Conservation (phyloP, 768 basidiomycete species). For the Leucosporidium yakuticum region DNA sequence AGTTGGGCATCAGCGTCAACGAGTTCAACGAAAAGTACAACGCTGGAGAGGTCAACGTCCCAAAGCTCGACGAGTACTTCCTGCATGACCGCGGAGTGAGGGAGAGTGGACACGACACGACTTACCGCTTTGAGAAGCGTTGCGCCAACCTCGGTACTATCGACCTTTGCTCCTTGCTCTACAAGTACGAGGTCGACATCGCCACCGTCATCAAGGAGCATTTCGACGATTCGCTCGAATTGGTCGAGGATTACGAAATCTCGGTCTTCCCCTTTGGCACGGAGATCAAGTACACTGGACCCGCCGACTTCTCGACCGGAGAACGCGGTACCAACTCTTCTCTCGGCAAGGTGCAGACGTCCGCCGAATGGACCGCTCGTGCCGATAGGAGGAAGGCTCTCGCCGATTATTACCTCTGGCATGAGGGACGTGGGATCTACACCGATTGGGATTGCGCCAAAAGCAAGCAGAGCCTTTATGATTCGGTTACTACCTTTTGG, state of each 20-base stretch:
- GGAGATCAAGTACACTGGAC: conserved; percentile 51
- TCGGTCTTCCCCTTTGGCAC: conserved; percentile 81
- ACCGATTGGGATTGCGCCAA: conserved; percentile 93
- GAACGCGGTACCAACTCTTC: conserved; percentile 5
- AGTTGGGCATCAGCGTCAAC: conserved; percentile 84
- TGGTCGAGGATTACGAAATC: conserved; percentile 86
- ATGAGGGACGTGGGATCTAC: conserved; percentile 87
- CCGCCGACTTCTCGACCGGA: conserved; percentile 10
- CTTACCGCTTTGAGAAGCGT: conserved; percentile 94
- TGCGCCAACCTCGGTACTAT: conserved; percentile 96
- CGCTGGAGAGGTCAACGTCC: conserved; percentile 71
- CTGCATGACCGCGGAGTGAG: conserved; percentile 67
- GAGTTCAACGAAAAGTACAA: conserved; percentile 98
- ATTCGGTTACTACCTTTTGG: conserved; percentile 96
- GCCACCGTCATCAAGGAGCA: conserved; percentile 95
- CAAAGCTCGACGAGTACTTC: conserved; percentile 92
- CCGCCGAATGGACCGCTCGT: conserved; percentile 84
- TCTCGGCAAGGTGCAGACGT: conserved; percentile 49
- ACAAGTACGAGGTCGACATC: conserved; percentile 98
- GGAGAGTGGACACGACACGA: conserved; percentile 69
- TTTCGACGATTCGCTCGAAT: conserved; percentile 82
- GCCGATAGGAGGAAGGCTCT: conserved; percentile 73
- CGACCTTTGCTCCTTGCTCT: conserved; percentile 88
- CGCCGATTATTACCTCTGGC: conserved; percentile 95
- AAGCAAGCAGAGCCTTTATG: conserved; percentile 86